Evolutionary conservation across 768 basidiomycete species (phyloP).

Genomic region (Boletellus emodensis): DNA sequence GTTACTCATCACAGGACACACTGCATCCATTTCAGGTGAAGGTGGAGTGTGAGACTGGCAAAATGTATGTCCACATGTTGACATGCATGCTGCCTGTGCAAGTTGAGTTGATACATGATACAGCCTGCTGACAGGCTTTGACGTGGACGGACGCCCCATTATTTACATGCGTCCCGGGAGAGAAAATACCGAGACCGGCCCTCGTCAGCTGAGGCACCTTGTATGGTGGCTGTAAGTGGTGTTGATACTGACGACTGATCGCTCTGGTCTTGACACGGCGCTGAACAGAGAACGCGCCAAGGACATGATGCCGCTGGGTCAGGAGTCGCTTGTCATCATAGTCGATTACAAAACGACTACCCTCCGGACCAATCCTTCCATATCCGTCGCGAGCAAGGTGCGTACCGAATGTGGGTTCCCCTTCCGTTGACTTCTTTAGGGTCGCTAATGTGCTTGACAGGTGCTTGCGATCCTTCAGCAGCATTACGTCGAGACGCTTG

Average conservation of each 20-base stretch:
- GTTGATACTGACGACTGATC: background rate
- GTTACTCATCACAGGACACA: conserved; percentile 1
- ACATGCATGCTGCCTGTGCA: background rate
- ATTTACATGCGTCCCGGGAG: conserved; percentile 85
- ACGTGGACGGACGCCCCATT: conserved; percentile 81
- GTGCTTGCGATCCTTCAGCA: conserved; percentile 79
- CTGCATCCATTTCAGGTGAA: conserved; percentile 41
- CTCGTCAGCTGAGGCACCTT: conserved; percentile 78
- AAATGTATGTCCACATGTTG: conserved; percentile 56
- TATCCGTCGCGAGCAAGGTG: conserved; percentile 73
- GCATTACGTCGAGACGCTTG: conserved; percentile 87
- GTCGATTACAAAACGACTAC: conserved; percentile 86
- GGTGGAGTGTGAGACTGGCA: conserved; percentile 79
- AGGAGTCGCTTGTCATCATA: conserved; percentile 78
- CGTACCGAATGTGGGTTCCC: background rate
- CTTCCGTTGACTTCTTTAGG: background rate
- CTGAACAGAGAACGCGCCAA: conserved; percentile 76
- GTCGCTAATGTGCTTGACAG: conserved; percentile 23
- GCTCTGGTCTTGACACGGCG: conserved; percentile 5
- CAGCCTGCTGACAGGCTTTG: conserved; percentile 82
- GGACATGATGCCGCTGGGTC: conserved; percentile 81
- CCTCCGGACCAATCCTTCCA: conserved; percentile 77
- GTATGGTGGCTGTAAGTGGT: conserved; percentile 77
- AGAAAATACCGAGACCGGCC: conserved; percentile 77
- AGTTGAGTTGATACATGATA: background rate